Evolutionary conservation across 441 rosid species (phyloP).

Genomic region (Gossypium davidsonii): DNA sequence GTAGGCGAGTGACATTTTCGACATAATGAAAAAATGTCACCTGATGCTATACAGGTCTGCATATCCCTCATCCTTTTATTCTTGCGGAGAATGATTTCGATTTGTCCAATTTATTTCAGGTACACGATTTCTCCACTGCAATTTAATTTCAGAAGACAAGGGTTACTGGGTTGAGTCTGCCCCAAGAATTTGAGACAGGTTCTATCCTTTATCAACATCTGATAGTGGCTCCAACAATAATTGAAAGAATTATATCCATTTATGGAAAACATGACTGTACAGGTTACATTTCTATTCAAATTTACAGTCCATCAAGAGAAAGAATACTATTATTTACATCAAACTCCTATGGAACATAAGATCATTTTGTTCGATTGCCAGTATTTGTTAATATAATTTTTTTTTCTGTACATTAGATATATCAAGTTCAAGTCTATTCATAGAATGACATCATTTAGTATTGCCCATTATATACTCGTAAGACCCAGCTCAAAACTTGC

Average conservation of each 20-base stretch:
- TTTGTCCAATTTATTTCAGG: neutral
- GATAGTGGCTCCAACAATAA: neutral
- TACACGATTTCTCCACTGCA: neutral
- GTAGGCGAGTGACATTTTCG: neutral
- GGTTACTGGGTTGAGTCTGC: neutral
- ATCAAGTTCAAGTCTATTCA: neutral
- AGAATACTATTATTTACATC: conserved; percentile 13
- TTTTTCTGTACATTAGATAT: conserved; percentile 11
- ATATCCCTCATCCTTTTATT: neutral
- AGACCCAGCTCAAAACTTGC: conserved; percentile 15
- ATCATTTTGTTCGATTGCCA: conserved; percentile 5
- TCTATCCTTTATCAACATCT: neutral
- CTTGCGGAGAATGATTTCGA: conserved; percentile 1
- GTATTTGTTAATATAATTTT: neutral
- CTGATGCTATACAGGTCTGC: neutral
- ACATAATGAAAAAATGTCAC: neutral
- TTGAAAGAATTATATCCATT: conserved; percentile 3
- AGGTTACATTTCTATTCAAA: neutral
- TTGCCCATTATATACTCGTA: conserved; percentile 5
- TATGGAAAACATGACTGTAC: neutral
- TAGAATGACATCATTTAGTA: neutral
- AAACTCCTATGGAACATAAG: neutral
- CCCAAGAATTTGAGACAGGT: neutral
- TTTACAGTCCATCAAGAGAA: conserved; percentile 13
- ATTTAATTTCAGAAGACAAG: neutral